Evolutionary conservation across 345 rosid species (phyloP), one percentile per base, ranked within the genome.

Genomic region (Dimocarpus longan): DNA sequence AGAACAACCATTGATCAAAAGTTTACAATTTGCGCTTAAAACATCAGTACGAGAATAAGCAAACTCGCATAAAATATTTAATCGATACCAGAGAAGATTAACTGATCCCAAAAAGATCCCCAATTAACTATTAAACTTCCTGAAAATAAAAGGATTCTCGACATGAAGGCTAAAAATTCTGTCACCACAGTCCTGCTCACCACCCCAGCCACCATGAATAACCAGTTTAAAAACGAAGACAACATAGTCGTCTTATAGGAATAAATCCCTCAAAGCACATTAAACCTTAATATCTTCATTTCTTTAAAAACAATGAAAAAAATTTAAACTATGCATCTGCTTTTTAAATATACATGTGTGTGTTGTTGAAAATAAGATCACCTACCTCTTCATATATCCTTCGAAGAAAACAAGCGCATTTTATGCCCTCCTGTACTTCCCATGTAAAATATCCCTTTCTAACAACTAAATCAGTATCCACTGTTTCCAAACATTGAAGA

Each of bases 321-420:
- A 0, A 28, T 32, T 10, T 18, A 56, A 18, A 37, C 18, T 6
- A 72, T 39, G 46, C 10, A 32, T 32, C 44, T 43, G 5, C 15
- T 28, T 19, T 75, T 66, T 60, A 46, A 37, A 43, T 8, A 18
- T 1, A 28, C 9, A 63, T n/a, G 10, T 60, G 64, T 21, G 15
- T 11, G 18, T 68, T 28, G 22, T 22, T 57, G 32, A 56, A 54
- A 70, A 80, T n/a, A 46, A 78, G 52, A 24, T 10, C 28, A 69
- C 80, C 56, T 72, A 96, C 99, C 99, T 96, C 99, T 90, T 96
- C 97, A 46, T 93, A 94, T 77, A 94, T 91, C 84, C 99, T 93
- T 70, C 97, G 89, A 16, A 93, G 89, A 74, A 85, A 89, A 83
- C 88, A 80, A 28, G 98, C 98, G 73, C 98, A 91, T 83, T 84